A percentile compares a stretch with the other conserved stretches of the same genome.
Conservation (phyloP, 2,329 filamentous ascomycete genomes). For the Xylaria multiplex region DNA sequence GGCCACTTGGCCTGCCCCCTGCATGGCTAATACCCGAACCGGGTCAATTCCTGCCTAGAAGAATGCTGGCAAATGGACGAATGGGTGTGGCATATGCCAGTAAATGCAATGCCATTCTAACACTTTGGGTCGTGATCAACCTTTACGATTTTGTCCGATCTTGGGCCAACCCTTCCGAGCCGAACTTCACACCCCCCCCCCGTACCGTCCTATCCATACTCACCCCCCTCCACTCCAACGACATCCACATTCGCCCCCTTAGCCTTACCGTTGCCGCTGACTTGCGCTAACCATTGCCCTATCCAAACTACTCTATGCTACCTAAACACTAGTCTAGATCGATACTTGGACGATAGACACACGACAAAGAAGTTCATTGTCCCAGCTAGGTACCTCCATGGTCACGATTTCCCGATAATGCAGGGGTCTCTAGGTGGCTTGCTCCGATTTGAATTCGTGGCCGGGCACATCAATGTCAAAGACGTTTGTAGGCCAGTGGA, state of each 20-base stretch:
- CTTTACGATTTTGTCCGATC: slow-evolving; percentile 37
- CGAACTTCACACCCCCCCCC: neutral
- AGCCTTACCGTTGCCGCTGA: slow-evolving; percentile 24
- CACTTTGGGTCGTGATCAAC: slow-evolving; percentile 23
- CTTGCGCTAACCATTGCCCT: slow-evolving; percentile 11
- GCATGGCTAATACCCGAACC: slow-evolving; percentile 31
- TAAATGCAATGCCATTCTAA: neutral
- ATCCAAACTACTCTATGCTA: neutral
- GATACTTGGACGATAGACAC: slow-evolving; percentile 10
- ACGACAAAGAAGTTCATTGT: slow-evolving; percentile 33
- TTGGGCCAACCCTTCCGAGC: slow-evolving; percentile 14
- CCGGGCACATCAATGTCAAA: slow-evolving; percentile 46
- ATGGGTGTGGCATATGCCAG: too few species aligned
- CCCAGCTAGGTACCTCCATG: slow-evolving; percentile 25
- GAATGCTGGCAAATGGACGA: neutral
- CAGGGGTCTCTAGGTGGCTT: slow-evolving; percentile 44
- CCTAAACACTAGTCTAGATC: slow-evolving; percentile 3
- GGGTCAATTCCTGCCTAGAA: slow-evolving; percentile 17
- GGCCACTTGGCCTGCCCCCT: slow-evolving; percentile 3
- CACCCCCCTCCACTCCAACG: neutral
- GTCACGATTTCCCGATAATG: slow-evolving; percentile 45
- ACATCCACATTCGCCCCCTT: neutral
- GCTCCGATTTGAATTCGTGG: slow-evolving; percentile 53
- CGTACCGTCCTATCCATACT: neutral
- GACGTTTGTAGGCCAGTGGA: slow-evolving; percentile 45